Conservation (phyloP, 495 filamentous ascomycete genomes). For the Antarctomyces pellizariae region DNA sequence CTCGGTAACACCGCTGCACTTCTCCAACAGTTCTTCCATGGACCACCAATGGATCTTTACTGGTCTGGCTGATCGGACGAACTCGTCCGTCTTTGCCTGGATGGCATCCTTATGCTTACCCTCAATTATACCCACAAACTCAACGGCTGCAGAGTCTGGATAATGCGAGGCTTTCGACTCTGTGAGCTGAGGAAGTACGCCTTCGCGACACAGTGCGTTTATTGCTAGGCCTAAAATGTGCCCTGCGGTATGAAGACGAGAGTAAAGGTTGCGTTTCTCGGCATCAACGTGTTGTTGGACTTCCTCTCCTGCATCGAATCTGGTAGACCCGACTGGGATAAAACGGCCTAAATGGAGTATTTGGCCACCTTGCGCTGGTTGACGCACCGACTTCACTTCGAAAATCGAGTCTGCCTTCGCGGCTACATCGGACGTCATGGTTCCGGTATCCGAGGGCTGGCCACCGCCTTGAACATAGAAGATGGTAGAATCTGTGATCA, state of each 20-base stretch:
- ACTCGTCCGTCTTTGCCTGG: slow-evolving; percentile 27
- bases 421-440: slow-evolving; percentile 21
- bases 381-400: slow-evolving; percentile 26
- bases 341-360: slow-evolving; percentile 37
- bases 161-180: slow-evolving; percentile 41
- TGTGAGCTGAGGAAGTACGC: slow-evolving; percentile 24
- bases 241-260: slow-evolving; percentile 38
- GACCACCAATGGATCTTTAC: slow-evolving; percentile 38
- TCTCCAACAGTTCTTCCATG: slow-evolving; percentile 27
- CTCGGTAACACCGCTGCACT: no score
- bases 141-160: slow-evolving; percentile 31
- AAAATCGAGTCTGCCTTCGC: slow-evolving; percentile 15
- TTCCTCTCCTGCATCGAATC: slow-evolving; percentile 16
- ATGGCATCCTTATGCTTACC: slow-evolving; percentile 32
- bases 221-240: slow-evolving; percentile 37
- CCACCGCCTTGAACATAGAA: slow-evolving; percentile 46
- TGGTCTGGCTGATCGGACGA: slow-evolving; percentile 22
- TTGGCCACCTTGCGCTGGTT: slow-evolving; percentile 19
- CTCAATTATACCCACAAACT: slow-evolving; percentile 35
- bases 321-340: slow-evolving; percentile 4
- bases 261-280: slow-evolving; percentile 29
- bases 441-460: slow-evolving; percentile 35
- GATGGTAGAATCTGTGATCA: slow-evolving; percentile 36
- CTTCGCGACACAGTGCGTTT: slow-evolving; percentile 22
- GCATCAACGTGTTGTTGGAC: slow-evolving; percentile 27